Conservation (phyloP, 257 asterid genomes). For the Mitragyna speciosa region DNA sequence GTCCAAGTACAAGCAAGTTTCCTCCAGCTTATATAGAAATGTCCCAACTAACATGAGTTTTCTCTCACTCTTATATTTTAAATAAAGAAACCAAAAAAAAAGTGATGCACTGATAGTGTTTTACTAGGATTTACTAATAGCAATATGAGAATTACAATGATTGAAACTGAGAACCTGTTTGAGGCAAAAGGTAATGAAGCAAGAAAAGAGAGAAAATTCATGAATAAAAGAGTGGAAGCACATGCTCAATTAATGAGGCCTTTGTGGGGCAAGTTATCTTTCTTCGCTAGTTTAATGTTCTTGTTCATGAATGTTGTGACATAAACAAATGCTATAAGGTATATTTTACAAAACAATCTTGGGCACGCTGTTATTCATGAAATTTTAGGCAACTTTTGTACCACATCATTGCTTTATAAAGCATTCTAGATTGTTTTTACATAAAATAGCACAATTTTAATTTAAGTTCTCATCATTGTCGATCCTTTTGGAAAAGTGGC, state of each 20-base stretch:
- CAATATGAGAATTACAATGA: neutral
- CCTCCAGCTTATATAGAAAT: neutral
- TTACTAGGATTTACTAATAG: neutral
- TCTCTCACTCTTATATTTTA: too few relatives aligned
- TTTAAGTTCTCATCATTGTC: neutral
- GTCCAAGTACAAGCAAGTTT: neutral
- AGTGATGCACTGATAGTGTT: neutral
- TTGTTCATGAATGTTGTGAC: neutral
- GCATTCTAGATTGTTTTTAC: neutral
- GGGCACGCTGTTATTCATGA: neutral
- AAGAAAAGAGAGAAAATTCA: neutral
- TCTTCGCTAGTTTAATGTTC: neutral
- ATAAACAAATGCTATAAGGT: neutral
- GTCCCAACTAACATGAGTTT: neutral
- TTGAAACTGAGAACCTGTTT: neutral
- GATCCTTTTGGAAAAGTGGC: slow-evolving; percentile 5
- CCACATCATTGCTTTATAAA: neutral
- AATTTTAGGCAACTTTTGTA: neutral
- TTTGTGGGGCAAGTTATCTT: neutral
- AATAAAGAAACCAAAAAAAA: too few relatives aligned
- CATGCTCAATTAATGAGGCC: neutral
- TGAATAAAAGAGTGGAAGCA: neutral
- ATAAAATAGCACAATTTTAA: neutral
- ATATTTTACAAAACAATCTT: neutral
- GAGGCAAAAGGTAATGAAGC: neutral